Base-by-base conservation (phyloP, 169 alveolate genomes). In the Theileria parva region DNA sequence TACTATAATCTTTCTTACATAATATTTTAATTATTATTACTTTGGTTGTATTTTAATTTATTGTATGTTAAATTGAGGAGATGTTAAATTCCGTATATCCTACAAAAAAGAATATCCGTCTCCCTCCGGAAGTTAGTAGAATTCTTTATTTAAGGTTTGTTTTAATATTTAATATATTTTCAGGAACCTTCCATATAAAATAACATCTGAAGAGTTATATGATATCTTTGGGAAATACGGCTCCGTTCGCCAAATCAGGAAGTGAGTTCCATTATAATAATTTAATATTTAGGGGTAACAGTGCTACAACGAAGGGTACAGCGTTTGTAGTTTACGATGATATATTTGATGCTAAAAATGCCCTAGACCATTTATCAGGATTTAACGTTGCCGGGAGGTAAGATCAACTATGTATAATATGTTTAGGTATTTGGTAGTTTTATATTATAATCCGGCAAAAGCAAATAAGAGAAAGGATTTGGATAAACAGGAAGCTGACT, bases 211-310 rank as follows among this genome's bases (percentile, higher is more conserved):
- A 78, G 99, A 98, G 80, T 89, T 98, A 64, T 98, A 97, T 92
- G 99, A 97, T 74, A 97, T 97, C 63, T 98, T 98, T 89, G 99
- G 99, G 21, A 98, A 96, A 83, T 97, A 97, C 90, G 99, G 99
- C 4, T 94, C 99, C 1, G 97, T 98, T 0, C 95, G 99, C 74
- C 98, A 98, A 91, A 97, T 98, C 39, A 94, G 99, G 79, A 97
- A 93, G 98, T 96, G 88, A 89, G 66, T 15, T 27, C 17, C 12
- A 2, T 34, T 19, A 15, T 19, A 28, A 2, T 81, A 85, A 66
- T 21, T 11, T 60, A 15, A 2, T 57, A 4, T 51, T 60, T 78
- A 92, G 97, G 80, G 98, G 98, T 39, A 86, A 91, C 77, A 77
- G 95, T 65, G 96, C 93, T 70, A 94, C 92, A 70, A 96, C 96